Evolutionary conservation across 2,329 filamentous ascomycete genomes (phyloP).

Genomic region (Neofusicoccum parvum): DNA sequence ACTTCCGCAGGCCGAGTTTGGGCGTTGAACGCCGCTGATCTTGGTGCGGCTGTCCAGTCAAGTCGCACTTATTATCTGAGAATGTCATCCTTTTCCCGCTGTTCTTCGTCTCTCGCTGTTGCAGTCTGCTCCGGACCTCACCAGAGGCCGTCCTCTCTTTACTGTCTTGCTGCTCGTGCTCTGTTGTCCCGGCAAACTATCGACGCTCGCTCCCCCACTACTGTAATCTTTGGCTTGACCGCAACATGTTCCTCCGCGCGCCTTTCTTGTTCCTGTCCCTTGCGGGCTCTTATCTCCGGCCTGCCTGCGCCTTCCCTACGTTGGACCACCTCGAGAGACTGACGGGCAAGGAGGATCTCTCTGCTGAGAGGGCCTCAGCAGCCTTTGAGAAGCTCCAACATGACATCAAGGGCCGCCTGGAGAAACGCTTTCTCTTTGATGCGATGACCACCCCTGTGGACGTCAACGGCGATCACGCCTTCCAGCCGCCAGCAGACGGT

Average conservation of each 20-base stretch:
- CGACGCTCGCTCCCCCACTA: background rate
- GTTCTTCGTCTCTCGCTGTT: background rate
- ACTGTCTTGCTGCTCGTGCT: background rate
- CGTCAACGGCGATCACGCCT: slow-evolving; percentile 6
- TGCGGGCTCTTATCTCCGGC: background rate
- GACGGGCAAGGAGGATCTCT: background rate
- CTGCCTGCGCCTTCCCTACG: background rate
- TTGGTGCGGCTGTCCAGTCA: background rate
- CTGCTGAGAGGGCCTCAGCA: background rate
- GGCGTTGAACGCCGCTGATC: background rate
- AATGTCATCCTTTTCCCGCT: background rate
- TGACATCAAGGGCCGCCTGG: background rate
- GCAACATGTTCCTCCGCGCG: background rate
- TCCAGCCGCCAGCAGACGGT: slow-evolving; percentile 7
- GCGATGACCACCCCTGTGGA: background rate
- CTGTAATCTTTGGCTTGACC: background rate
- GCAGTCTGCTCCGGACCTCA: background rate
- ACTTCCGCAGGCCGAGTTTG: background rate
- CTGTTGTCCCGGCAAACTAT: background rate
- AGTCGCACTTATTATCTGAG: background rate
- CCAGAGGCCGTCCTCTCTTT: background rate
- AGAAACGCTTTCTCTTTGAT: background rate
- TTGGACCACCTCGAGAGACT: background rate
- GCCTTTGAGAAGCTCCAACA: background rate
- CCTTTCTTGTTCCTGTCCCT: background rate